phyloP scores from a whole-genome alignment of 495 filamentous ascomycete genomes.

The Penicillium coprophilum region DNA sequence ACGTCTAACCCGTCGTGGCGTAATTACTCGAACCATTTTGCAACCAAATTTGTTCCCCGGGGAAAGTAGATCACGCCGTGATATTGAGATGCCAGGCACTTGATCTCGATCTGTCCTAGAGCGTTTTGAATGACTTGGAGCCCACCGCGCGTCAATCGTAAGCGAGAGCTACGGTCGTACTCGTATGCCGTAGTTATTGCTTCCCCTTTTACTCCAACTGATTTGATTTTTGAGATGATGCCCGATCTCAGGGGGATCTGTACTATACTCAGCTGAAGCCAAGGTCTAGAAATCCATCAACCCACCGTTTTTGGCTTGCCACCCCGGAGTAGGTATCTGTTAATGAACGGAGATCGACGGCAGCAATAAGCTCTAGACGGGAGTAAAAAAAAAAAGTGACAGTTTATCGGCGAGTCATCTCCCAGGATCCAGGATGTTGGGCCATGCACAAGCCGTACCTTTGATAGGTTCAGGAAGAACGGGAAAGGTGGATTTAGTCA shows the following conservation, averaged over 20 bases:
- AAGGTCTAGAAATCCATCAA: not conserved
- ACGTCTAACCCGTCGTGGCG: conserved; percentile 19
- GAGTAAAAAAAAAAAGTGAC: conserved; percentile 7
- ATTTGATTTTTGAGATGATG: not conserved
- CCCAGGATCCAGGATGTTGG: conserved; percentile 33
- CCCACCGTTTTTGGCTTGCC: not conserved
- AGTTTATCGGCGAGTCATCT: conserved; percentile 25
- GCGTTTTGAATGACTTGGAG: not conserved
- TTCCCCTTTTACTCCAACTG: not conserved
- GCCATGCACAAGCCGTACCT: conserved; percentile 26
- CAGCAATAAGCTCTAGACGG: not conserved
- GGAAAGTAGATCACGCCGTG: conserved; percentile 3
- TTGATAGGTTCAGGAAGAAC: conserved; percentile 27
- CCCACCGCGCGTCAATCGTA: not conserved
- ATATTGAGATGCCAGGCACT: conserved; percentile 7
- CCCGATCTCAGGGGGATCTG: conserved; percentile 30
- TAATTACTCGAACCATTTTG: conserved; percentile 17
- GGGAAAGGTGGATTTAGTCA: conserved; percentile 6
- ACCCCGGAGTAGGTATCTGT: conserved; percentile 4
- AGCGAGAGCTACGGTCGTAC: conserved; percentile 3
- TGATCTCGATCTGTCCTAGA: conserved; percentile 26
- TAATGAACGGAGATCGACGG: conserved; percentile 21
- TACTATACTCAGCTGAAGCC: conserved; percentile 8
- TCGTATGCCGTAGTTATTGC: conserved; percentile 14
- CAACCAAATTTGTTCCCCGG: conserved; percentile 9